Base-by-base conservation (phyloP, 225 moss, liverwort and hornwort genomes). In the Ulota crispa region DNA sequence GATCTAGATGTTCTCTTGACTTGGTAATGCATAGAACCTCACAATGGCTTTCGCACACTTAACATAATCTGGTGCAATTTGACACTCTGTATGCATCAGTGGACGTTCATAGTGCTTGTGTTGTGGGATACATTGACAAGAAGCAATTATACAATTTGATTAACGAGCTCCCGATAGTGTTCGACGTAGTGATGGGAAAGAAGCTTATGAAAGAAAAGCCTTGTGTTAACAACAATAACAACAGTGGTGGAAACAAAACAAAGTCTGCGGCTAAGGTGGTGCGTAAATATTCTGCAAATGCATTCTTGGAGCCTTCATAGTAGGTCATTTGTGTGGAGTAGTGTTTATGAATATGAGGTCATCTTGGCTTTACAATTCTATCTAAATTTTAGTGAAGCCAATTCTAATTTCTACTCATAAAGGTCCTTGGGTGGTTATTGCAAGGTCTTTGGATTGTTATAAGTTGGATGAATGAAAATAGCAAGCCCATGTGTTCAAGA, bases 91-190 rank as follows among this genome's bases (percentile, higher is more conserved):
- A 45, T 10, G 14, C 15, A 70, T 70, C 39, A 3, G 21, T 71
- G 72, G 30, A 72, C 36, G 47, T 24, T 83, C 73, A 72, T 34
- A 9, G 32, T 66, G 81, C 15, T 78, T 78, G 32, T 45, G 42
- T 65, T 78, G 60, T 73, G 81, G 72, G 81, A 28, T 56, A 37
- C 34, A 9, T 39, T 13, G 77, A 75, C 86, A 86, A 82, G 82
- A 86, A 83, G 82, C 86, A 82, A 62, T 62, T 86, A 30, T 86
- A 82, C 26, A 86, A 74, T 69, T 69, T 83, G 79, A 86, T 86
- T 68, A 86, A 86, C 65, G 86, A 86, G 55, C 86, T 86, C 10
- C 86, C 82, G 23, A 86, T 82, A 43, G 82, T 86, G 60, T 86
- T 86, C 37, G 86, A 86, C 55, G 82, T 86, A 43, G 86, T 86